A percentile compares a stretch with the other conserved stretches of the same genome.
These are phyloP conservation scores for Eutypella sp. DNA, from an alignment of 2,329 filamentous ascomycete species.

Conservation along the genomic window DNA sequence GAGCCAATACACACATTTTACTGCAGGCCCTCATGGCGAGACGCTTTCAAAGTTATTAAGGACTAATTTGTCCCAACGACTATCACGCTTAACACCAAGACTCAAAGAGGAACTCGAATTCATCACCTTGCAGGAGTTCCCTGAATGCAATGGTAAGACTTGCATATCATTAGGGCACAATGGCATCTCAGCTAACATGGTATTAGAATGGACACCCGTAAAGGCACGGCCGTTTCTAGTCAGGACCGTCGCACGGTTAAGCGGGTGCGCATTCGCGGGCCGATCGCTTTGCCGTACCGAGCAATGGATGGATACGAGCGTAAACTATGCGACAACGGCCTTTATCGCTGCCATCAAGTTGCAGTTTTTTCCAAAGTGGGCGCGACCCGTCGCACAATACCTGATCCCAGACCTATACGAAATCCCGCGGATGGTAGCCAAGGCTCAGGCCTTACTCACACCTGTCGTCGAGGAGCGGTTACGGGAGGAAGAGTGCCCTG, in stretches of 20 bases:
- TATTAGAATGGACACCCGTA: constrained; percentile 50
- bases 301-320: constrained; percentile 48
- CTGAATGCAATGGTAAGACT: constrained; percentile 40
- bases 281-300: constrained; percentile 44
- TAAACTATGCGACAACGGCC: constrained; percentile 46
- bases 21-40: constrained; percentile 40
- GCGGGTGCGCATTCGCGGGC: constrained; percentile 50
- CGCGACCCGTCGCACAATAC: constrained; percentile 41
- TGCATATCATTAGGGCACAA: constrained; percentile 3
- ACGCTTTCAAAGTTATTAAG: constrained; percentile 39
- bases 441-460: constrained; percentile 37
- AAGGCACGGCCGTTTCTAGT: constrained; percentile 49
- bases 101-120: constrained; percentile 43
- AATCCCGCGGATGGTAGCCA: constrained; percentile 38
- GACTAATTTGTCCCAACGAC: constrained; percentile 43
- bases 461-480: constrained; percentile 44
- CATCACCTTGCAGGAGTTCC: constrained; percentile 42
- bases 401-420: constrained; percentile 42
- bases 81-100: constrained; percentile 39
- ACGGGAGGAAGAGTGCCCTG: constrained; percentile 32
- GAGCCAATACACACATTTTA: constrained; percentile 47
- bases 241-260: constrained; percentile 47
- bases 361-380: constrained; percentile 46
- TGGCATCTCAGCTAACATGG: constrained; percentile 3
- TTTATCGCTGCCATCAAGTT: constrained; percentile 45